Base-by-base conservation (phyloP, 495 filamentous ascomycete genomes). In the Podospora australis region DNA sequence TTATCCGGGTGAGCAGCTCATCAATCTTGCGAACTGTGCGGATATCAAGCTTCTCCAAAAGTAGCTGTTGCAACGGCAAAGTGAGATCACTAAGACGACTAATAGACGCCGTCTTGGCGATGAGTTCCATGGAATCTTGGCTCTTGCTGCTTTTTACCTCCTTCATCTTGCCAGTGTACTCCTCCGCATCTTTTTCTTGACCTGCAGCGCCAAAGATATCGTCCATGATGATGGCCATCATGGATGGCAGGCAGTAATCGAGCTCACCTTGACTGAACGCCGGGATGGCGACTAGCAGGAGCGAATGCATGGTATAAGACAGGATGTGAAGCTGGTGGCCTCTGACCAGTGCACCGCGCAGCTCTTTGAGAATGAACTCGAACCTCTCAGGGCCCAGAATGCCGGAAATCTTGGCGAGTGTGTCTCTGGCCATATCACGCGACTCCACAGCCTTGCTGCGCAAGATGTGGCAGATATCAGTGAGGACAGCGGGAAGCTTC, bases 111-210 rank as follows among this genome's bases (percentile, higher is more conserved):
- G 79, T 85, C 62, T 81, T 84, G 19, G 92, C 84, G 45, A 97
- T 74, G 45, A 97, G 72, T 58, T 97, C 92, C 87, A 97, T 95
- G 3, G 94, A 95, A 56, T 97, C 92, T 55, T 85, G 94, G 59
- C 90, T 96, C 70, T 96, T 97, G 73, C 86, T 96, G 59, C 86
- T 90, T 71, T 96, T 96, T 16, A 97, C 84, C 69, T 99, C 92
- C 67, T 88, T 94, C 87, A 95, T 96, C 58, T 88, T 83, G 66
- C 86, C 96, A 47, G 84, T 79, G 60, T 99, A 99, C 35, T 90
- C 92, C 54, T 91, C 90, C 0, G 91, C 90, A 56, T 99, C 92
- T 62, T 99, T 99, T 58, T 99, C 92, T 69, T 92, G 83, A 11
- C 92, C 92, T n/a, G 84, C 82, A n/a, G 79, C 81, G 14, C 92